phyloP scores from a whole-genome alignment of 129 eudicot species.

The Helianthus tuberosus region DNA sequence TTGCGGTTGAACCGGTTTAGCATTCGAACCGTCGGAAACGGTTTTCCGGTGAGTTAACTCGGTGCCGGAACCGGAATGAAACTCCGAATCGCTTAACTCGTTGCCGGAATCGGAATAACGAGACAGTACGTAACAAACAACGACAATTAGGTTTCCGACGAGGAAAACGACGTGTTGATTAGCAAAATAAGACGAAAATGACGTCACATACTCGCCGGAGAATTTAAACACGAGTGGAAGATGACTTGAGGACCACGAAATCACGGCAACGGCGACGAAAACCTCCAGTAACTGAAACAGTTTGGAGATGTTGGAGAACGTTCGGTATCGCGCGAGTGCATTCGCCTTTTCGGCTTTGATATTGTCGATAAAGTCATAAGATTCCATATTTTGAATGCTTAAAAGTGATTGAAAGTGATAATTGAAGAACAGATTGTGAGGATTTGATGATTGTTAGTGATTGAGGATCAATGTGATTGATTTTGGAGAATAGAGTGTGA shows the following conservation, averaged over 20 bases:
- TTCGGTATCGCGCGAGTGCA: constrained; percentile 57
- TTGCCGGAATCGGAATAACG: constrained; percentile 42
- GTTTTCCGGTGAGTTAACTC: constrained; percentile 10
- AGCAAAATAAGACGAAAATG: constrained; percentile 30
- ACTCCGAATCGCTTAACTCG: constrained; percentile 16
- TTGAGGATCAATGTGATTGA: no score
- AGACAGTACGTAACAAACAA: constrained; percentile 44
- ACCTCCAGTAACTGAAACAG: constrained; percentile 45
- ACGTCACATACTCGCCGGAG: constrained; percentile 29
- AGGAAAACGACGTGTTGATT: constrained; percentile 72
- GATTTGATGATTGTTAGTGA: no score
- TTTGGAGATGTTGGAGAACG: constrained; percentile 45
- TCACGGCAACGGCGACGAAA: constrained; percentile 43
- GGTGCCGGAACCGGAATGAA: constrained; percentile 31
- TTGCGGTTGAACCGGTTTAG: neutral
- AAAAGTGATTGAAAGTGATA: neutral
- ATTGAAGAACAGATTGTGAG: constrained; percentile 10
- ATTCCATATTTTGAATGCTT: constrained; percentile 13
- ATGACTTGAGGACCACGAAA: constrained; percentile 68
- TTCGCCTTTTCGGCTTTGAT: constrained; percentile 42
- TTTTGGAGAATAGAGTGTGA: no score
- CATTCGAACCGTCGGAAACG: neutral
- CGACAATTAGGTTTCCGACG: constrained; percentile 66
- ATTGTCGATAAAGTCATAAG: constrained; percentile 17
- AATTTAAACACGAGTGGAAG: constrained; percentile 34